phyloP scores from a whole-genome alignment of 2,329 filamentous ascomycete species.

The Leptodontidium sp. region DNA sequence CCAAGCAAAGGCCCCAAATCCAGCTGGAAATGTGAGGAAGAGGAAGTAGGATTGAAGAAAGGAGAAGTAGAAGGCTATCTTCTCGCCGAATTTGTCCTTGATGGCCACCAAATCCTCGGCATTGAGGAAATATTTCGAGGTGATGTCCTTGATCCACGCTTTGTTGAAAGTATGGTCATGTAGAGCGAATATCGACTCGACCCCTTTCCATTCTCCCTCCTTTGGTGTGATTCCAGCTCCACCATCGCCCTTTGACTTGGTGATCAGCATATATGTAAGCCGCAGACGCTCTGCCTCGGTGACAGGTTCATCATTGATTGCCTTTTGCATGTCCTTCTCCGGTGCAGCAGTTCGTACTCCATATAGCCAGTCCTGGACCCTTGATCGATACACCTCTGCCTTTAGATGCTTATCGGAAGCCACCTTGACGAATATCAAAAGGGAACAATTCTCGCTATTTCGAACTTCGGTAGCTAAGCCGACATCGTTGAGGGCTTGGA shows the following conservation, averaged over 20 bases:
- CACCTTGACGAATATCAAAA: slow-evolving; percentile 85
- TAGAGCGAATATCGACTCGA: slow-evolving; percentile 79
- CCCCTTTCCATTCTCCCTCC: slow-evolving; percentile 74
- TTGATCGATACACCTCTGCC: slow-evolving; percentile 83
- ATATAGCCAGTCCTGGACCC: slow-evolving; percentile 93
- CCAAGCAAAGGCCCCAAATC: slow-evolving; percentile 80
- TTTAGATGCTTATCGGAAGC: slow-evolving; percentile 78
- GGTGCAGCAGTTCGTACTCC: slow-evolving; percentile 83
- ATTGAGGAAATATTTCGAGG: slow-evolving; percentile 73
- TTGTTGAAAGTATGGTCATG: slow-evolving; percentile 81
- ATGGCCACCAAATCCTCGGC: slow-evolving; percentile 76
- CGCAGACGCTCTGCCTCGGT: slow-evolving; percentile 89
- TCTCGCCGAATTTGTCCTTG: slow-evolving; percentile 79
- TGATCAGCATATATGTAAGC: slow-evolving; percentile 86
- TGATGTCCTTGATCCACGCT: slow-evolving; percentile 77
- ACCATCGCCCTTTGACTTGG: slow-evolving; percentile 74
- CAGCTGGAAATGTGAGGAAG: slow-evolving; percentile 84
- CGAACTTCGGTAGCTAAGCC: slow-evolving; percentile 91
- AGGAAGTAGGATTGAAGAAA: slow-evolving; percentile 91
- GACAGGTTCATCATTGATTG: slow-evolving; percentile 77
- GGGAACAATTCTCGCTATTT: slow-evolving; percentile 74
- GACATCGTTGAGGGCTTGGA: slow-evolving; percentile 76
- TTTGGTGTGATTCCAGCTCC: slow-evolving; percentile 80
- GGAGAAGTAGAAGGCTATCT: slow-evolving; percentile 93
- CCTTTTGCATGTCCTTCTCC: slow-evolving; percentile 72